phyloP scores from a whole-genome alignment of 2,329 filamentous ascomycete species.

The Lasiodiplodia citricola region DNA sequence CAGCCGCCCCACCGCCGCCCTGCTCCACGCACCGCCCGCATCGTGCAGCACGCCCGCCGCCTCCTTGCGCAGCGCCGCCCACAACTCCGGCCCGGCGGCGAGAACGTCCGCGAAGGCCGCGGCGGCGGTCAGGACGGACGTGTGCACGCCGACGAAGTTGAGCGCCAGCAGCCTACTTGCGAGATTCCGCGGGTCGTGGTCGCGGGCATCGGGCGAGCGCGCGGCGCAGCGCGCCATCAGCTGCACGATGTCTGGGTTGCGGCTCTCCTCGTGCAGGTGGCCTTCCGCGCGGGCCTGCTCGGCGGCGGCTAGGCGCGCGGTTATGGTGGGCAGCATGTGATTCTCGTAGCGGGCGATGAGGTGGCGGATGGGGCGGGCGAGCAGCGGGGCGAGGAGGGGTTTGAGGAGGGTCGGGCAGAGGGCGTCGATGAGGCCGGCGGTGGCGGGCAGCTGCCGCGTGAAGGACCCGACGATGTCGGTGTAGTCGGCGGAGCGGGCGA shows the following conservation, averaged over 20 bases:
- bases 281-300: too few relatives aligned
- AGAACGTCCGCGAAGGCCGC: conserved; percentile 30
- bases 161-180: neutral
- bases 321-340: neutral
- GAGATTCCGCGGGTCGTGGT: neutral
- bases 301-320: neutral
- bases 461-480: neutral
- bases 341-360: neutral
- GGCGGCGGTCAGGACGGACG: neutral
- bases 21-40: conserved; percentile 52
- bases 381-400: neutral
- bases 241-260: conserved; percentile 7
- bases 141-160: conserved; percentile 19
- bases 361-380: conserved; percentile 1
- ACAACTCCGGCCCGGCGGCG: conserved; percentile 29
- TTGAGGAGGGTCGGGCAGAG: neutral
- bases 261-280: neutral
- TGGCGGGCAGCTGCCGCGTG: neutral
- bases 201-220: neutral
- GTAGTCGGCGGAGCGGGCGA: neutral
- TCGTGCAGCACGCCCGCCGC: conserved; percentile 41
- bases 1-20: conserved; percentile 50
- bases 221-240: conserved; percentile 14
- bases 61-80: conserved; percentile 51
- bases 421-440: neutral